phyloP scores from a whole-genome alignment of 768 basidiomycete genomes.

The Hericium erinaceus region DNA sequence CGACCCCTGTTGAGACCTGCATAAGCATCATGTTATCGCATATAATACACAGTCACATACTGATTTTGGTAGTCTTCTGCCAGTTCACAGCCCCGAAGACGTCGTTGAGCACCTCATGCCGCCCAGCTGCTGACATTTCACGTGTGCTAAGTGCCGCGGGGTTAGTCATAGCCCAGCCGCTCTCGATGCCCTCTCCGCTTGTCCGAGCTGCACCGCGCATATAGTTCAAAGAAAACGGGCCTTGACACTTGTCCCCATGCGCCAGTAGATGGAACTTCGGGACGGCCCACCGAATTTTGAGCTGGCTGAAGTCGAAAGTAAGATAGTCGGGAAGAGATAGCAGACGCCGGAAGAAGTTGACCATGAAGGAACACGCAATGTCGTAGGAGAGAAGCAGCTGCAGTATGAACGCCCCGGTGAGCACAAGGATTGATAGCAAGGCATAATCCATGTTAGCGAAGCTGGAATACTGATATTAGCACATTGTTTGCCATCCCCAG shows the following conservation, averaged over 20 bases:
- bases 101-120: constrained; percentile 10
- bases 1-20: no score
- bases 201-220: constrained; percentile 5
- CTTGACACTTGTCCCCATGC: constrained; percentile 12
- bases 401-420: no score
- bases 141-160: not conserved
- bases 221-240: constrained; percentile 10
- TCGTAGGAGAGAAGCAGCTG: not conserved
- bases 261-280: constrained; percentile 13
- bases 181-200: constrained; percentile 15
- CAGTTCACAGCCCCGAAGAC: constrained; percentile 9
- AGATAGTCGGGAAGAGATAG: not conserved
- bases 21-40: not conserved
- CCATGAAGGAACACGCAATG: not conserved
- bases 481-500: no score
- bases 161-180: constrained; percentile 11
- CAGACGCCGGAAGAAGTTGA: not conserved
- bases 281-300: not conserved
- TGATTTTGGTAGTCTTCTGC: constrained; percentile 4
- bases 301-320: not conserved
- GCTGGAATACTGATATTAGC: no score
- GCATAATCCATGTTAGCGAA: no score
- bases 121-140: constrained; percentile 9
- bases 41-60: not conserved
- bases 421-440: no score